Conservation (phyloP, 441 rosid genomes). For the Pelargonium cotyledonis region DNA sequence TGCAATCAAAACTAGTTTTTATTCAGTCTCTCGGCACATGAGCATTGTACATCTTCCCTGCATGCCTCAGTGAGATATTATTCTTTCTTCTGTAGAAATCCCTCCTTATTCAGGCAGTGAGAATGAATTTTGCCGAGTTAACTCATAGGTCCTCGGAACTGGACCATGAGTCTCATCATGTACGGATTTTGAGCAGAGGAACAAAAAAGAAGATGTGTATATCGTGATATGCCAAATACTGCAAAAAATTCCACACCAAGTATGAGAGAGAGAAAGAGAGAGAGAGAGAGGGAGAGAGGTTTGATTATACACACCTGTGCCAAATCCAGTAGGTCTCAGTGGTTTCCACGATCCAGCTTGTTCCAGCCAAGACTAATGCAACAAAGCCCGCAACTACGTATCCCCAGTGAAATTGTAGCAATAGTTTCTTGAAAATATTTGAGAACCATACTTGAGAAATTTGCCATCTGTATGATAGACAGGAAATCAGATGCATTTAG, state of each 20-base stretch:
- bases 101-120: conserved; percentile 33
- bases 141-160: conserved; percentile 38
- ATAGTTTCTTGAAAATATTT: conserved; percentile 50
- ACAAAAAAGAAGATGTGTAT: conserved; percentile 86
- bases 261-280: conserved; percentile 2
- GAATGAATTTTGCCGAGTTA: conserved; percentile 64
- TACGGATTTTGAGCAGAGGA: conserved; percentile 82
- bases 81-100: conserved; percentile 9
- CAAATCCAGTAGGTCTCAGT: conserved; percentile 96
- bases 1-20: background rate
- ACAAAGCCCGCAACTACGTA: conserved; percentile 54
- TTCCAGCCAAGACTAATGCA: conserved; percentile 67
- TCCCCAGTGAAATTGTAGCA: conserved; percentile 67
- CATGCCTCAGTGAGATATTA: background rate
- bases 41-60: conserved; percentile 2
- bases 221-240: conserved; percentile 83
- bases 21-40: background rate
- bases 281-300: conserved; percentile 10
- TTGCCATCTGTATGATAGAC: conserved; percentile 39
- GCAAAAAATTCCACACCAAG: conserved; percentile 31
- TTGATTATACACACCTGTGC: conserved; percentile 63
- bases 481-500: conserved; percentile 6
- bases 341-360: conserved; percentile 78
- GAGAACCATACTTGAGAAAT: conserved; percentile 41
- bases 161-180: conserved; percentile 31